Percentiles rank a stretch among this genome's conserved stretches.
Conservation (phyloP, 202 grass and related monocot species). For the Eragrostis tef region DNA sequence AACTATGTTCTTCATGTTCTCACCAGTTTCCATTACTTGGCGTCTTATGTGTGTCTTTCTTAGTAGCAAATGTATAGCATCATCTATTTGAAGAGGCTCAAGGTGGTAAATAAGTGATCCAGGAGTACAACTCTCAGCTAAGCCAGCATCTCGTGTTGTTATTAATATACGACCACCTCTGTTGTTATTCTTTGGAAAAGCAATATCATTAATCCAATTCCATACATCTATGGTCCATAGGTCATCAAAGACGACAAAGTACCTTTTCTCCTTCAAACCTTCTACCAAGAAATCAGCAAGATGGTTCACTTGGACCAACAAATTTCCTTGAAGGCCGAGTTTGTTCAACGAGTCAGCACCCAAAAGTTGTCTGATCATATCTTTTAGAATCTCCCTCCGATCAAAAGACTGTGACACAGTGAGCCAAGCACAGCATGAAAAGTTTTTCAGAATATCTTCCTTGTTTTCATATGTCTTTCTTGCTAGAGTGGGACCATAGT, state of each 20-base stretch:
- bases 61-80: constrained; percentile 31
- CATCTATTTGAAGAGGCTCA: background rate
- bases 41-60: constrained; percentile 10
- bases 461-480: constrained; percentile 27
- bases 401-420: constrained; percentile 39
- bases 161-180: constrained; percentile 31
- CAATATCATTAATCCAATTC: constrained; percentile 5
- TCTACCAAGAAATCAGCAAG: constrained; percentile 24
- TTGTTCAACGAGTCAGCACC: constrained; percentile 8
- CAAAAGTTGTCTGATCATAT: constrained; percentile 38
- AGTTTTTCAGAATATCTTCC: background rate
- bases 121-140: constrained; percentile 1
- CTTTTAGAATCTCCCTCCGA: constrained; percentile 27
- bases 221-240: constrained; percentile 18
- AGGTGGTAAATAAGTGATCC: constrained; percentile 14
- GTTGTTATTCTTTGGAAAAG: constrained; percentile 9
- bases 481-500: constrained; percentile 18
- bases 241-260: constrained; percentile 46
- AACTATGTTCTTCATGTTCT: background rate
- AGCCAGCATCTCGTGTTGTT: constrained; percentile 27
- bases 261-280: constrained; percentile 12
- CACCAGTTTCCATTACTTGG: background rate
- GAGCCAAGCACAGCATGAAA: constrained; percentile 29
- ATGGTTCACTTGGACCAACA: constrained; percentile 14
- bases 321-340: constrained; percentile 2